Percentiles rank a stretch among this genome's conserved stretches.
Conservation (phyloP, 805 yeast genomes). For the Starmerella stellata region DNA sequence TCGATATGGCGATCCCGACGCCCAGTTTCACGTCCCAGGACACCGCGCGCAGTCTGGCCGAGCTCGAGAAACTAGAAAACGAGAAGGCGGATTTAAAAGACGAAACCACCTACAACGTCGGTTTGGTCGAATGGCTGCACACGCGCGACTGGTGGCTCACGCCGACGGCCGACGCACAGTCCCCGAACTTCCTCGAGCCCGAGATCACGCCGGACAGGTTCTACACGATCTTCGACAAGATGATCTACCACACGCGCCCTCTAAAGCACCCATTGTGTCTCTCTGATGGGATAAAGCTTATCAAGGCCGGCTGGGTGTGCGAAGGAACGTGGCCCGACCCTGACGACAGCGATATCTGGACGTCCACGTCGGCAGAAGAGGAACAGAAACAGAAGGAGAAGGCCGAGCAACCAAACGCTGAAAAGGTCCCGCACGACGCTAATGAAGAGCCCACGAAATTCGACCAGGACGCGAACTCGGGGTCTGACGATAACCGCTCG, state of each 20-base stretch:
- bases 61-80: constrained; percentile 8
- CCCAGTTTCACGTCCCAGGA: constrained; percentile 13
- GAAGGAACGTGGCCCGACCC: constrained; percentile 45
- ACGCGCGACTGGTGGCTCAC: constrained; percentile 50
- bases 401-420: neutral
- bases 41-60: constrained; percentile 5
- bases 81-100: constrained; percentile 14
- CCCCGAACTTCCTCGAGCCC: constrained; percentile 15
- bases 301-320: constrained; percentile 73
- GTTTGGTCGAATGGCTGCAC: constrained; percentile 48
- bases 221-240: constrained; percentile 39
- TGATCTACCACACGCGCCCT: constrained; percentile 52
- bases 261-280: constrained; percentile 57
- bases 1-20: constrained; percentile 7
- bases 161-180: constrained; percentile 15
- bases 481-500: neutral
- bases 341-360: constrained; percentile 16
- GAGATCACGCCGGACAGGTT: constrained; percentile 21
- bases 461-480: neutral
- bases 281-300: constrained; percentile 48
- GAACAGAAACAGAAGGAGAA: neutral
- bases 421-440: neutral
- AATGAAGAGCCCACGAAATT: neutral
- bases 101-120: constrained; percentile 32
- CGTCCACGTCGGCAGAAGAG: constrained; percentile 11